These are phyloP conservation scores for Naganishia friedmannii DNA, from an alignment of 768 basidiomycete species.

Conservation along the genomic window DNA sequence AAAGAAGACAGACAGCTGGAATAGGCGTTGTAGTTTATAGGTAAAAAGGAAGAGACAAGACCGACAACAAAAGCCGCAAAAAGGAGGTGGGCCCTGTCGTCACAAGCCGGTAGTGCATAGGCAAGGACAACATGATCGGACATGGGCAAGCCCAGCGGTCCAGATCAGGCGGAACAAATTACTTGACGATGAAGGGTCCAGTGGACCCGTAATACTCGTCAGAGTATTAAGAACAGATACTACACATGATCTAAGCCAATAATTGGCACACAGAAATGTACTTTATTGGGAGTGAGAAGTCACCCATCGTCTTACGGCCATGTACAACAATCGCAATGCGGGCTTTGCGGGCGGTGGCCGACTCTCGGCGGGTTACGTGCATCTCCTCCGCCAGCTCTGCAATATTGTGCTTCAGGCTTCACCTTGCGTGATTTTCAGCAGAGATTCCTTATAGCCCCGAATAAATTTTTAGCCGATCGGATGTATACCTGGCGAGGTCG, in stretches of 20 bases:
- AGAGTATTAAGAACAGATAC: conserved; percentile 86
- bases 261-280: conserved; percentile 45
- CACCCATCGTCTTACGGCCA: too few species aligned
- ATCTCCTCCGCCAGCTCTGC: too few species aligned
- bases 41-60: conserved; percentile 19
- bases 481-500: not conserved
- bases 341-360: too few species aligned
- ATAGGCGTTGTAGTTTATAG: too few species aligned
- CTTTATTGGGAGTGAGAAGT: not conserved
- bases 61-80: too few species aligned
- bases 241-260: conserved; percentile 98
- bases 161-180: conserved; percentile 49
- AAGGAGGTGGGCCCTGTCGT: conserved; percentile 41
- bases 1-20: too few species aligned
- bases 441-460: not conserved
- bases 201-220: conserved; percentile 51
- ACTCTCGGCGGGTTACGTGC: too few species aligned
- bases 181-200: conserved; percentile 48
- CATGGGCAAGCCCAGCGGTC: conserved; percentile 45
- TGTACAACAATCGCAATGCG: not conserved
- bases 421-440: too few species aligned
- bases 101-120: conserved; percentile 46
- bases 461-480: not conserved
- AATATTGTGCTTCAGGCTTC: too few species aligned
- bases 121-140: conserved; percentile 42